phyloP scores from a whole-genome alignment of 2,329 filamentous ascomycete genomes.

The Dothistroma pini region DNA sequence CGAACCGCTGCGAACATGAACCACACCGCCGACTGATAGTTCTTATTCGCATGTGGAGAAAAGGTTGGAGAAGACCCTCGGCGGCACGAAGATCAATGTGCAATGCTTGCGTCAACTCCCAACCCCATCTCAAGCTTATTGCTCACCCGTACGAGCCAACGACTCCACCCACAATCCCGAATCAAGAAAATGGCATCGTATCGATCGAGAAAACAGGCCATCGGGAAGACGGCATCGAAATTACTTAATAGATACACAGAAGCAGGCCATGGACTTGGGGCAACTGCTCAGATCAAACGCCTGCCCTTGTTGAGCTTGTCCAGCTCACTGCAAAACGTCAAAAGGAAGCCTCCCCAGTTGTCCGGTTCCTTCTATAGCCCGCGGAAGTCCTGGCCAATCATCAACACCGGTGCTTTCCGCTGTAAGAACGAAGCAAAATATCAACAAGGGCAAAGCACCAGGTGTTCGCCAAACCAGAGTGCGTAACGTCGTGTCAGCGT shows the following conservation, averaged over 20 bases:
- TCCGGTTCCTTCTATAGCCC: not conserved
- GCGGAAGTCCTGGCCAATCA: not conserved
- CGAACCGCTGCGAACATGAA: not conserved
- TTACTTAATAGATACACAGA: not conserved
- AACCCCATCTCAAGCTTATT: not conserved
- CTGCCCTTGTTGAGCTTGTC: not conserved
- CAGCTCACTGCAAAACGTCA: not conserved
- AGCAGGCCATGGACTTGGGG: not conserved
- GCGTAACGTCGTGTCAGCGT: conserved; percentile 10
- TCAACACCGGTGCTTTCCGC: conserved; percentile 9
- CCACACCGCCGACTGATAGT: not conserved
- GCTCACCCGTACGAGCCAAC: not conserved
- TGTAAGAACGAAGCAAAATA: conserved; percentile 3
- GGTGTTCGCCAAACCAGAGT: not conserved
- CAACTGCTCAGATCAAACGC: not conserved
- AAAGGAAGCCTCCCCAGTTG: conserved; percentile 1
- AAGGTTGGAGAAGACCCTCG: not conserved
- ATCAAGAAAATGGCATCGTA: not conserved
- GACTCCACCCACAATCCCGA: not conserved
- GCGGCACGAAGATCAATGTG: not conserved
- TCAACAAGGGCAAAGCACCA: not conserved
- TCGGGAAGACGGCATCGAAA: not conserved
- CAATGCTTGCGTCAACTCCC: not conserved
- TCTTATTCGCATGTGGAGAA: not conserved
- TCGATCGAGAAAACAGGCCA: no score